These are phyloP conservation scores for Psilocybe sp. DNA, from an alignment of 768 basidiomycete species.

Conservation along the genomic window DNA sequence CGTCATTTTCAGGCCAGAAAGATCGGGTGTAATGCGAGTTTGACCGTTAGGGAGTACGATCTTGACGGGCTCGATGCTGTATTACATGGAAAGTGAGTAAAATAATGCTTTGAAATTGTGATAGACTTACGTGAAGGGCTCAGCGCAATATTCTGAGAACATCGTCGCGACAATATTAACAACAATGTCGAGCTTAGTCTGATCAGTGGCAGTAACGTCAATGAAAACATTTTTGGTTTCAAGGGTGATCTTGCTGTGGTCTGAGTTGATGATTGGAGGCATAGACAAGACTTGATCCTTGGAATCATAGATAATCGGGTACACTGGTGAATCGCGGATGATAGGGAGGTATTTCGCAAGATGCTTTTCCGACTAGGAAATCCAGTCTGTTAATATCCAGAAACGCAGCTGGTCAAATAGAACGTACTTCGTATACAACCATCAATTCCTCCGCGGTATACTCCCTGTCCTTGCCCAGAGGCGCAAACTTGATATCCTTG, in stretches of 20 bases:
- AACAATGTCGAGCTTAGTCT: conserved; percentile 95
- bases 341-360: conserved; percentile 86
- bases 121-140: conserved; percentile 81
- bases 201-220: conserved; percentile 94
- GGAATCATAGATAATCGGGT: conserved; percentile 95
- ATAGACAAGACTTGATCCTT: conserved; percentile 88
- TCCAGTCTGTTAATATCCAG: not conserved
- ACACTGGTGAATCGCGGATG: conserved; percentile 92
- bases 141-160: conserved; percentile 95
- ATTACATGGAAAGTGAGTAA: not conserved
- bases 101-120: not conserved
- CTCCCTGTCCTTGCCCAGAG: conserved; percentile 73
- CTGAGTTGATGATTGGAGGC: conserved; percentile 98
- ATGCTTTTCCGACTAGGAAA: conserved; percentile 82
- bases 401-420: not conserved
- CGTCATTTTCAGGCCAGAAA: conserved; percentile 66
- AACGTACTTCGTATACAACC: conserved; percentile 84
- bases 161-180: conserved; percentile 94
- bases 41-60: conserved; percentile 78
- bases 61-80: conserved; percentile 90
- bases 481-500: conserved; percentile 87
- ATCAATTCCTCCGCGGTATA: conserved; percentile 91
- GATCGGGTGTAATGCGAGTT: conserved; percentile 73
- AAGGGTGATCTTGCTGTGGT: conserved; percentile 94
- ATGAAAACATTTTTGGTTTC: conserved; percentile 95